Conservation (phyloP, 352 stramenopile species). For the Pythium dissotocum region DNA sequence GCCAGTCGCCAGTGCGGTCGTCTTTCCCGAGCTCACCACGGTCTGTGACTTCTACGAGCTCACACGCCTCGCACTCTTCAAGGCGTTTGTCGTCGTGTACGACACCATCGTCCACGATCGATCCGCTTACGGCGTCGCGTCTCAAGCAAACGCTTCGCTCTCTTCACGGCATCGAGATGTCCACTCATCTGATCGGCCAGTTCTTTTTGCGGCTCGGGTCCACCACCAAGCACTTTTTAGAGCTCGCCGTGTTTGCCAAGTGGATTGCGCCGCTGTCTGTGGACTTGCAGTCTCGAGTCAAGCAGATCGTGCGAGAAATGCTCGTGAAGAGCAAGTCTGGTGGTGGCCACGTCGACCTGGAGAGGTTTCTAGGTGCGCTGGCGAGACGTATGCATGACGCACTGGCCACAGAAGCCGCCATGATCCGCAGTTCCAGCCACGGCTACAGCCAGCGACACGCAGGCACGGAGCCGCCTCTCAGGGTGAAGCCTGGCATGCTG, state of each 20-base stretch:
- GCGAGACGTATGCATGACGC: constrained; percentile 11
- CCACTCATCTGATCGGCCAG: constrained; percentile 45
- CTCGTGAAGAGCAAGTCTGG: constrained; percentile 45
- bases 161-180: constrained; percentile 36
- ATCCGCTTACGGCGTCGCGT: constrained; percentile 38
- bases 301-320: constrained; percentile 39
- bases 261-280: constrained; percentile 42
- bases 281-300: constrained; percentile 39
- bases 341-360: constrained; percentile 46
- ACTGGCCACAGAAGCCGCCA: constrained; percentile 5
- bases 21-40: background rate
- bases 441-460: background rate
- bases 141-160: constrained; percentile 41
- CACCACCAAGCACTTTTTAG: constrained; percentile 43
- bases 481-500: constrained; percentile 34
- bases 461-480: background rate
- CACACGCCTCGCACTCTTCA: background rate
- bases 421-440: background rate
- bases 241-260: constrained; percentile 40
- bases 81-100: constrained; percentile 10
- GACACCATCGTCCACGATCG: constrained; percentile 16
- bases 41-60: background rate
- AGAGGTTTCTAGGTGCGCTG: constrained; percentile 38
- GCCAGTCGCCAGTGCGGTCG: constrained; percentile 12
- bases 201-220: constrained; percentile 58